A percentile compares a stretch with the other conserved stretches of the same genome.
These are phyloP conservation scores for Sesbania bispinosa DNA, from an alignment of 306 rosid species.

Conservation along the genomic window DNA sequence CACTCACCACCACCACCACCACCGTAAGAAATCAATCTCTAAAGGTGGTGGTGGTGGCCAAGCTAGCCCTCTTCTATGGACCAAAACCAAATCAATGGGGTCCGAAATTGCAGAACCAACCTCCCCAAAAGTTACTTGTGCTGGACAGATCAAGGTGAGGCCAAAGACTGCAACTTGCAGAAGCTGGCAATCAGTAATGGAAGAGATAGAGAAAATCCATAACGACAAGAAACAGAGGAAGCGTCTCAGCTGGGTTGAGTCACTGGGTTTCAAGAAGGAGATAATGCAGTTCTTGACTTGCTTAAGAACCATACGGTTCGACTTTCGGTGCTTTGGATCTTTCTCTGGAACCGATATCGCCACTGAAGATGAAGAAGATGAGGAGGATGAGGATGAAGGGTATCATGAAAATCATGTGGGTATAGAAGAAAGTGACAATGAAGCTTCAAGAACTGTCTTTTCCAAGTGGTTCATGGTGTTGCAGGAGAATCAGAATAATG, in stretches of 20 bases:
- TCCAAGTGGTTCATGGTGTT: conserved; percentile 91
- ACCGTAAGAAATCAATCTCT: conserved; percentile 49
- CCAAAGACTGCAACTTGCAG: conserved; percentile 50
- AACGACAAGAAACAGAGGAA: conserved; percentile 45
- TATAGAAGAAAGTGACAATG: conserved; percentile 32
- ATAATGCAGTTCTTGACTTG: conserved; percentile 81
- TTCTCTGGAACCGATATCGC: conserved; percentile 48
- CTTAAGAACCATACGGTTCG: conserved; percentile 60
- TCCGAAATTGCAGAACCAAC: conserved; percentile 75
- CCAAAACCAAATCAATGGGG: conserved; percentile 61
- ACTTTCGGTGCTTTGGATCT: conserved; percentile 70
- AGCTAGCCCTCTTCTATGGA: conserved; percentile 71
- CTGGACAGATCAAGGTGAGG: conserved; percentile 88
- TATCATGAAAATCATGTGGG: conserved; percentile 23
- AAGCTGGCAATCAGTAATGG: conserved; percentile 95
- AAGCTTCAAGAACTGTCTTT: conserved; percentile 52
- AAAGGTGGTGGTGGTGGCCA: conserved; percentile 38
- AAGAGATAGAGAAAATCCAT: conserved; percentile 89
- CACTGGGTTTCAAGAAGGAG: conserved; percentile 80
- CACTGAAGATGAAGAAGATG: conserved; percentile 57
- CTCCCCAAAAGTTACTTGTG: conserved; percentile 91
- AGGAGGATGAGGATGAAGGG: conserved; percentile 23
- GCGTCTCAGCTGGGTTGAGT: conserved; percentile 56
- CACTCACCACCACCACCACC: conserved; percentile 41
- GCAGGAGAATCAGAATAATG: conserved; percentile 54